phyloP scores from a whole-genome alignment of 2,329 filamentous ascomycete genomes.

The Balansia obtecta region DNA sequence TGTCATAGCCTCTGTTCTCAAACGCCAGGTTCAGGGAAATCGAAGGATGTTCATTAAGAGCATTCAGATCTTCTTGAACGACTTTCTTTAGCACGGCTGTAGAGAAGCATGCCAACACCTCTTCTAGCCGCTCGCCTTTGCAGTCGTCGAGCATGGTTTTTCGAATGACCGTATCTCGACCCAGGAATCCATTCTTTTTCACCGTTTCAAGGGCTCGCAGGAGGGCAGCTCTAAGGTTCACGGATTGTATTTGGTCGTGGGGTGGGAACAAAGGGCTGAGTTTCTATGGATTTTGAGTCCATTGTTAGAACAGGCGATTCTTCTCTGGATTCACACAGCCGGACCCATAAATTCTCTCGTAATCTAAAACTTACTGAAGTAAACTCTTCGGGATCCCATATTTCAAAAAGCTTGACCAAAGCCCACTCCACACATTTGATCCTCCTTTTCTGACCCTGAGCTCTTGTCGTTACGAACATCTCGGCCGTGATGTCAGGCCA shows the following conservation, averaged over 20 bases:
- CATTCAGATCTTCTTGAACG: conserved; percentile 31
- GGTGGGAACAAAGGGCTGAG: conserved; percentile 85
- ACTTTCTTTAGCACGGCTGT: conserved; percentile 66
- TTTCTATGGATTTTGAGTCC: conserved; percentile 43
- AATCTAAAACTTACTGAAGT: conserved; percentile 43
- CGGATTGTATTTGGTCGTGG: conserved; percentile 76
- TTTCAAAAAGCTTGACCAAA: conserved; percentile 71
- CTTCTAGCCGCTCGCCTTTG: conserved; percentile 79
- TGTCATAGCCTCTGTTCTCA: conserved; percentile 45
- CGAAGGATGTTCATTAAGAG: conserved; percentile 28
- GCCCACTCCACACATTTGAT: conserved; percentile 81
- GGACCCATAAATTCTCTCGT: neutral
- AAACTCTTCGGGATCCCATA: conserved; percentile 71
- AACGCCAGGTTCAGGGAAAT: conserved; percentile 43
- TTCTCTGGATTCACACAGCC: neutral
- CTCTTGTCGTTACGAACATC: conserved; percentile 56
- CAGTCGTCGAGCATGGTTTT: conserved; percentile 98
- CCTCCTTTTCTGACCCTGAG: conserved; percentile 68
- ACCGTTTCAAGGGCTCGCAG: conserved; percentile 70
- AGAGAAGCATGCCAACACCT: conserved; percentile 74
- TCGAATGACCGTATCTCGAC: conserved; percentile 66
- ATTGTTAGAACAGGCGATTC: neutral
- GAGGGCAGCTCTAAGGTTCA: conserved; percentile 77
- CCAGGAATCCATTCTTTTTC: conserved; percentile 77
- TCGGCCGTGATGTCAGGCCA: conserved; percentile 66